These are phyloP conservation scores for Excoecaria agallocha DNA, from an alignment of 345 rosid species.

Conservation along the genomic window DNA sequence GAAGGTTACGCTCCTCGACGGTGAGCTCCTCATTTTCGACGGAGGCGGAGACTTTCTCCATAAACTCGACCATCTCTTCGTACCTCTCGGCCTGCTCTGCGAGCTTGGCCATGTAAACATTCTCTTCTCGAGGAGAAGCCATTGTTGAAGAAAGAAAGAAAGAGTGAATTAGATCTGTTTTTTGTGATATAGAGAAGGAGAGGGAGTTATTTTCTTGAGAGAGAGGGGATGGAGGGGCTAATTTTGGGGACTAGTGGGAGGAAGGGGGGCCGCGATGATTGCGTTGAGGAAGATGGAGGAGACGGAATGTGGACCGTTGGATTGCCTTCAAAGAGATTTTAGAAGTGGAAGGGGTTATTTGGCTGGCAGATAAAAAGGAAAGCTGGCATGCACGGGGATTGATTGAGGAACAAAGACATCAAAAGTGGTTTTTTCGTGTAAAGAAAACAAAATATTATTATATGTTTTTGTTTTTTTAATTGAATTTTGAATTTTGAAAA, in stretches of 20 bases:
- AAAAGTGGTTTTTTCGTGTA: neutral
- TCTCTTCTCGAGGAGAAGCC: constrained; percentile 71
- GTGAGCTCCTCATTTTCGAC: constrained; percentile 62
- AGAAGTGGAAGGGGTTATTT: neutral
- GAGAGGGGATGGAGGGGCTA: constrained; percentile 25
- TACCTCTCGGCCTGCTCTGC: constrained; percentile 96
- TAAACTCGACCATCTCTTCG: constrained; percentile 93
- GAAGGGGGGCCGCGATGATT: constrained; percentile 40
- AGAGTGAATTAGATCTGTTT: constrained; percentile 15
- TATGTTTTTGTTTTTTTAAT: neutral
- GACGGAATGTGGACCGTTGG: constrained; percentile 51
- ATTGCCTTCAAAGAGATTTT: constrained; percentile 10
- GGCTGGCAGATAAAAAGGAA: constrained; percentile 12
- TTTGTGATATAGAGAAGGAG: neutral
- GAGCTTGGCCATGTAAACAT: constrained; percentile 88
- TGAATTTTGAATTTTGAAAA: neutral
- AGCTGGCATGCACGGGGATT: constrained; percentile 38
- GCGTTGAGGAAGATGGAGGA: constrained; percentile 39
- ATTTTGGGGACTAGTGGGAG: constrained; percentile 21
- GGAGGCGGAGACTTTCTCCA: constrained; percentile 74
- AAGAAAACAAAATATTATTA: neutral
- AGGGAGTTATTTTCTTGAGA: neutral
- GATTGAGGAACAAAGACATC: neutral
- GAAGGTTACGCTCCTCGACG: constrained; percentile 89
- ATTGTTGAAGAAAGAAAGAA: constrained; percentile 20